A percentile compares a stretch with the other conserved stretches of the same genome.
These are phyloP conservation scores for Vitis labrusca DNA, from an alignment of 164 flowering plant species.

Conservation along the genomic window DNA sequence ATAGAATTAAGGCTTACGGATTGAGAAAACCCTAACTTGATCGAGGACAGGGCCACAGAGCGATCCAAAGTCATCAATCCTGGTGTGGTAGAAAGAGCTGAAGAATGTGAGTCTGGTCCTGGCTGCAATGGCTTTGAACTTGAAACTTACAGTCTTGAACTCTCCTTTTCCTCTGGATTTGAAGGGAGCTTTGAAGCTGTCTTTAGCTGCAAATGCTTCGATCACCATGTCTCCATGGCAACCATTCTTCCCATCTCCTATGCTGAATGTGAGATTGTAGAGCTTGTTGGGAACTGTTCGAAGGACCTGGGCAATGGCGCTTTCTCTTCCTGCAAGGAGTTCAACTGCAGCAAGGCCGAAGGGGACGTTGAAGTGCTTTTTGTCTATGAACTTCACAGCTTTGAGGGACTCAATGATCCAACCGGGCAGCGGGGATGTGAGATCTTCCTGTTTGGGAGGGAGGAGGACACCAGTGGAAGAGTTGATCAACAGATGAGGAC, in stretches of 20 bases:
- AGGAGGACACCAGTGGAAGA: constrained; percentile 75
- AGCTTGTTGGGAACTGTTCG: constrained; percentile 57
- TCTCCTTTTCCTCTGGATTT: constrained; percentile 60
- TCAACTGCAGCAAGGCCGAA: constrained; percentile 67
- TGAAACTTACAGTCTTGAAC: constrained; percentile 43
- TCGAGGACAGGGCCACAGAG: constrained; percentile 91
- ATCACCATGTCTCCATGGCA: constrained; percentile 93
- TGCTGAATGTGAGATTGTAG: constrained; percentile 55
- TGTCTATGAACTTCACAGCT: constrained; percentile 81
- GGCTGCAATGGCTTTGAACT: constrained; percentile 52
- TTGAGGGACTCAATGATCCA: constrained; percentile 94
- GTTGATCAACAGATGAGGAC: constrained; percentile 65
- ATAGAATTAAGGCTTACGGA: constrained; percentile 6
- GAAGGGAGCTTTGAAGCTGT: constrained; percentile 63
- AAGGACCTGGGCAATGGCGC: constrained; percentile 82
- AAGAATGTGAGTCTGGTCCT: constrained; percentile 82
- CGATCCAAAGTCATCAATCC: constrained; percentile 57
- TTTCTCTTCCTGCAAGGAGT: constrained; percentile 87
- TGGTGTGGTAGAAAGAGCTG: constrained; percentile 86
- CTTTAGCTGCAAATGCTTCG: constrained; percentile 77
- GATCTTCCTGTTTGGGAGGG: constrained; percentile 77
- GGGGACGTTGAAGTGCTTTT: constrained; percentile 77
- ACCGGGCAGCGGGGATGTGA: constrained; percentile 82
- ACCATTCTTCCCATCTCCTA: constrained; percentile 85
- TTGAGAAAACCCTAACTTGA: constrained; percentile 54